Conservation (phyloP, 805 yeast species). For the Ogataea glucozyma region DNA sequence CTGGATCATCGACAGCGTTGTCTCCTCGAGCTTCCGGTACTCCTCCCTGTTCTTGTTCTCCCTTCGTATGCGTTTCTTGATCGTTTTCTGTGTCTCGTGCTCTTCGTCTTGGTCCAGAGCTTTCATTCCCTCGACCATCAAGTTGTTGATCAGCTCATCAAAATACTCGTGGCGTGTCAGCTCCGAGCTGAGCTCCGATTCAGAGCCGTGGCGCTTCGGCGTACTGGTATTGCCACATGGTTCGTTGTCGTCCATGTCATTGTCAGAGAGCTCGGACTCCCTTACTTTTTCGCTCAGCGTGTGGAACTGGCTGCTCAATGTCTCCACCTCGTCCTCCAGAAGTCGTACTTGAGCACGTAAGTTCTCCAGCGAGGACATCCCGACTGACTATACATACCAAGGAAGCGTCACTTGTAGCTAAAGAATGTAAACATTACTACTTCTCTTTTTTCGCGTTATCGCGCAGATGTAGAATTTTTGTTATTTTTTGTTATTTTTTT, state of each 20-base stretch:
- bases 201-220: conserved; percentile 6
- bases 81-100: conserved; percentile 7
- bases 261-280: neutral
- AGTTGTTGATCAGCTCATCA: conserved; percentile 29
- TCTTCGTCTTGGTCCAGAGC: conserved; percentile 15
- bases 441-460: conserved; percentile 3
- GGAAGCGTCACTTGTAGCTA: no score
- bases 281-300: conserved; percentile 2
- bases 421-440: no score
- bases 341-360: conserved; percentile 13
- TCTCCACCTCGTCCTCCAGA: conserved; percentile 16
- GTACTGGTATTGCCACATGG: conserved; percentile 6
- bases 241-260: neutral
- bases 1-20: conserved; percentile 36
- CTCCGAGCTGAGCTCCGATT: conserved; percentile 18
- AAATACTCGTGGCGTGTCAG: conserved; percentile 33
- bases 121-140: conserved; percentile 26
- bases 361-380: conserved; percentile 13
- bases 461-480: neutral
- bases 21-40: conserved; percentile 15
- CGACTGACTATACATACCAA: no score
- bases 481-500: neutral
- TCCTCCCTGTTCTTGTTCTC: conserved; percentile 7
- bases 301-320: conserved; percentile 2
- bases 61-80: conserved; percentile 6